phyloP scores from a whole-genome alignment of 75 land plant genomes.

The Chamaecyparis obtusa region DNA sequence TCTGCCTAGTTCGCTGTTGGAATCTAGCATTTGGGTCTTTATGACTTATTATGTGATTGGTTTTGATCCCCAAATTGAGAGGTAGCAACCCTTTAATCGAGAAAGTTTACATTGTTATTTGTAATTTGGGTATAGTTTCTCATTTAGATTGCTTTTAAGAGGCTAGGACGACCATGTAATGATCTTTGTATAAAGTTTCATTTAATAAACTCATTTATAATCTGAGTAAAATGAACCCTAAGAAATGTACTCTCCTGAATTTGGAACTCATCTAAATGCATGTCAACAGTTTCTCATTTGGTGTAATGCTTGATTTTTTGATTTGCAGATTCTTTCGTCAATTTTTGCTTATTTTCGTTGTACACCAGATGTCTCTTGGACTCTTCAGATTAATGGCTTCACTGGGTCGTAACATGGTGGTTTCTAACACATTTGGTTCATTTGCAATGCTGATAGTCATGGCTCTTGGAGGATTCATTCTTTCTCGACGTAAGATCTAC shows the following conservation, averaged over 20 bases:
- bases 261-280: background rate
- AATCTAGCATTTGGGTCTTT: slow-evolving; percentile 60
- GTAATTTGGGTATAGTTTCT: background rate
- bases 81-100: slow-evolving; percentile 26
- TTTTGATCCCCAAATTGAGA: slow-evolving; percentile 51
- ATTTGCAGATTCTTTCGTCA: slow-evolving; percentile 66
- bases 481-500: slow-evolving; percentile 48
- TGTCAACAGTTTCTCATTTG: background rate
- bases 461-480: slow-evolving; percentile 57
- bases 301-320: background rate
- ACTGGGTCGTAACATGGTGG: slow-evolving; percentile 44
- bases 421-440: slow-evolving; percentile 57
- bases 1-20: slow-evolving; percentile 60
- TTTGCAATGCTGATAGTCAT: slow-evolving; percentile 34
- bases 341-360: slow-evolving; percentile 33
- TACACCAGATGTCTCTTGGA: slow-evolving; percentile 56
- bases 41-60: slow-evolving; percentile 76
- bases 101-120: background rate
- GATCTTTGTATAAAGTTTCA: background rate
- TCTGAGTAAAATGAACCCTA: background rate
- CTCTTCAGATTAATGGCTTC: slow-evolving; percentile 55
- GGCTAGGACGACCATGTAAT: background rate
- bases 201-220: background rate
- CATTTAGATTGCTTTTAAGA: background rate
- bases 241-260: background rate